A percentile compares a stretch with the other conserved stretches of the same genome.
These are phyloP conservation scores for Botryosphaeria dothidea DNA, from an alignment of 2,329 filamentous ascomycete genomes.

Conservation along the genomic window DNA sequence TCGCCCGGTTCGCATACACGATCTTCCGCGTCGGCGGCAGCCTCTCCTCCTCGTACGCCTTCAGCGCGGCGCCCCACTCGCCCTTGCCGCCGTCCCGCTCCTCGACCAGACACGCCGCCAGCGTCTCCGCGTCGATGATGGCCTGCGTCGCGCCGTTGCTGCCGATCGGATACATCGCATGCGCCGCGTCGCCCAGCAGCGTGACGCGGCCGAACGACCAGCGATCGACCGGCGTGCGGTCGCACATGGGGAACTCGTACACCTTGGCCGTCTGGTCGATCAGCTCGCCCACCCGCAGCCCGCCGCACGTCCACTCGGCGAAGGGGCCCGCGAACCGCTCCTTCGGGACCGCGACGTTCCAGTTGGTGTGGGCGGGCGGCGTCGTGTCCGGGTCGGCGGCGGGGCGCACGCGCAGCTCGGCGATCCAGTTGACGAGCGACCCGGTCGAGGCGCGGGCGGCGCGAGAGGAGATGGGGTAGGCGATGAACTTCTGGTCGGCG, in stretches of 20 bases:
- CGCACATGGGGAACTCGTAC: slow-evolving; percentile 51
- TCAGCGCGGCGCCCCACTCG: slow-evolving; percentile 35
- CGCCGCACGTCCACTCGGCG: slow-evolving; percentile 45
- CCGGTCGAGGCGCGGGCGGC: slow-evolving; percentile 23
- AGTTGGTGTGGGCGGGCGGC: slow-evolving; percentile 43
- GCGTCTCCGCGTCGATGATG: slow-evolving; percentile 42
- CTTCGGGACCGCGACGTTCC: slow-evolving; percentile 46
- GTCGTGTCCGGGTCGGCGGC: slow-evolving; percentile 46
- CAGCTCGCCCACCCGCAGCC: slow-evolving; percentile 44
- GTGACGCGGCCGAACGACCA: slow-evolving; percentile 43
- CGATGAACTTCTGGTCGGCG: slow-evolving; percentile 51
- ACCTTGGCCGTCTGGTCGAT: slow-evolving; percentile 46
- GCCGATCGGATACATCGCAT: slow-evolving; percentile 40
- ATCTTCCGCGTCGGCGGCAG: slow-evolving; percentile 48
- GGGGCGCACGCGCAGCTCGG: slow-evolving; percentile 44
- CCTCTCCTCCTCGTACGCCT: slow-evolving; percentile 41
- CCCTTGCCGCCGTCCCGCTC: slow-evolving; percentile 29
- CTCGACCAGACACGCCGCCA: slow-evolving; percentile 36
- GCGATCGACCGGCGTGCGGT: slow-evolving; percentile 42
- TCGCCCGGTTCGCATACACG: slow-evolving; percentile 49
- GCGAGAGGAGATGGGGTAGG: slow-evolving; percentile 46
- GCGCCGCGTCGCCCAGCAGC: slow-evolving; percentile 45
- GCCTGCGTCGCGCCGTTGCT: slow-evolving; percentile 33
- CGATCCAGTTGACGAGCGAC: slow-evolving; percentile 51
- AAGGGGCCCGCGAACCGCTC: slow-evolving; percentile 43